phyloP scores from a whole-genome alignment of 805 yeast species.

The Starmera dryadoides region DNA sequence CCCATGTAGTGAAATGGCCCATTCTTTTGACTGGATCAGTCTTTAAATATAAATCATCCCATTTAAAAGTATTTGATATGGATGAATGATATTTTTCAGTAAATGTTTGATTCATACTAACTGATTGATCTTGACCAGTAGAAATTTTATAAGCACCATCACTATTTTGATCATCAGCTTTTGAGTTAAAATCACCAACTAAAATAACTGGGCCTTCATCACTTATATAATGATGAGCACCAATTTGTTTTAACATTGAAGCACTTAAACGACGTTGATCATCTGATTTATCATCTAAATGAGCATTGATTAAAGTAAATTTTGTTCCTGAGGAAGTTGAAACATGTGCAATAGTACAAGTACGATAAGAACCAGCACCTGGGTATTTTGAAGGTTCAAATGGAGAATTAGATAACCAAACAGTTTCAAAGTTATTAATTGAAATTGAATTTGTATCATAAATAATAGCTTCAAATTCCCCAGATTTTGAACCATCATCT shows the following conservation, averaged over 20 bases:
- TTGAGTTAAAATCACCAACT: conserved; percentile 40
- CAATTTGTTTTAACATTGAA: conserved; percentile 24
- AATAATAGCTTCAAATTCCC: conserved; percentile 37
- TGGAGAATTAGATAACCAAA: conserved; percentile 37
- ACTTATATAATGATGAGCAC: conserved; percentile 28
- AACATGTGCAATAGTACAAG: conserved; percentile 31
- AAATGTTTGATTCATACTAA: conserved; percentile 16
- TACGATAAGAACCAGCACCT: conserved; percentile 33
- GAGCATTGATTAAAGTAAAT: conserved; percentile 33
- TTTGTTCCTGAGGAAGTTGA: conserved; percentile 8
- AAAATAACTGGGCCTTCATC: conserved; percentile 30
- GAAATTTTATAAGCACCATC: conserved; percentile 23
- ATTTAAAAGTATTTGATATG: neutral
- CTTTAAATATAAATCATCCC: neutral
- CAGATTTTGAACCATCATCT: conserved; percentile 33
- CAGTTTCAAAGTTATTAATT: conserved; percentile 27
- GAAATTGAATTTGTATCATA: conserved; percentile 25
- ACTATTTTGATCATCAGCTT: conserved; percentile 19
- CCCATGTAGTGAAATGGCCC: conserved; percentile 28
- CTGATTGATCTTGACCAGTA: conserved; percentile 14
- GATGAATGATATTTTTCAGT: conserved; percentile 11
- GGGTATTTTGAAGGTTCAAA: conserved; percentile 30
- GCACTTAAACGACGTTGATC: conserved; percentile 29
- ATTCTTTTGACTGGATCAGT: conserved; percentile 17
- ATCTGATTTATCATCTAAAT: conserved; percentile 34